phyloP scores from a whole-genome alignment of 257 asterid species.

The Paulownia fortunei region DNA sequence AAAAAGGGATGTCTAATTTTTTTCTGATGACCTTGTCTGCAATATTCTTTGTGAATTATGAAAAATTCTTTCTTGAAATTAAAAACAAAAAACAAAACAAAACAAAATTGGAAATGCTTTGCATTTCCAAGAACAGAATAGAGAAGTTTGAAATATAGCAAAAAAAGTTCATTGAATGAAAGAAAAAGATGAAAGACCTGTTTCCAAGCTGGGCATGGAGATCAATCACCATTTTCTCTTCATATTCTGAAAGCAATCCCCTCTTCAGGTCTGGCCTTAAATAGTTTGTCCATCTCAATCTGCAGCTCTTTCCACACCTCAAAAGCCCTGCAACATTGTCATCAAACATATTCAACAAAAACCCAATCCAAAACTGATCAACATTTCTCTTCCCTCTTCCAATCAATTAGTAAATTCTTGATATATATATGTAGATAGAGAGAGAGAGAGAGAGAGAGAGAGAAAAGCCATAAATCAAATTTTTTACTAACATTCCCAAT shows the following conservation, averaged over 20 bases:
- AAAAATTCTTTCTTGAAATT: background rate
- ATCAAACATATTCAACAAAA: no score
- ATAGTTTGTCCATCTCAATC: constrained; percentile 87
- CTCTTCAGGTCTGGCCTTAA: constrained; percentile 87
- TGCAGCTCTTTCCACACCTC: constrained; percentile 93
- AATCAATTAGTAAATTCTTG: background rate
- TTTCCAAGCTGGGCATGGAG: constrained; percentile 92
- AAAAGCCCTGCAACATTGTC: constrained; percentile 64
- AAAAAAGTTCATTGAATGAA: no score
- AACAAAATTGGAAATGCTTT: no score
- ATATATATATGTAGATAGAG: background rate
- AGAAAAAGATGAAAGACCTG: constrained; percentile 45
- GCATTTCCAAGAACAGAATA: no score
- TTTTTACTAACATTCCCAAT: no score
- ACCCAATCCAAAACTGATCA: no score
- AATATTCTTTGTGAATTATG: background rate
- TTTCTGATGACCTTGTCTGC: constrained; percentile 11
- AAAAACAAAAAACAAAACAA: background rate
- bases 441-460: no score
- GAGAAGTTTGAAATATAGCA: no score
- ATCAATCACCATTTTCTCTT: constrained; percentile 89
- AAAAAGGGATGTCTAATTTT: background rate
- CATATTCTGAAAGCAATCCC: constrained; percentile 76
- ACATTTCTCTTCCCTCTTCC: no score
- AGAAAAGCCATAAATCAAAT: no score